phyloP scores from a whole-genome alignment of 768 basidiomycete genomes.

The Serendipita sp. region DNA sequence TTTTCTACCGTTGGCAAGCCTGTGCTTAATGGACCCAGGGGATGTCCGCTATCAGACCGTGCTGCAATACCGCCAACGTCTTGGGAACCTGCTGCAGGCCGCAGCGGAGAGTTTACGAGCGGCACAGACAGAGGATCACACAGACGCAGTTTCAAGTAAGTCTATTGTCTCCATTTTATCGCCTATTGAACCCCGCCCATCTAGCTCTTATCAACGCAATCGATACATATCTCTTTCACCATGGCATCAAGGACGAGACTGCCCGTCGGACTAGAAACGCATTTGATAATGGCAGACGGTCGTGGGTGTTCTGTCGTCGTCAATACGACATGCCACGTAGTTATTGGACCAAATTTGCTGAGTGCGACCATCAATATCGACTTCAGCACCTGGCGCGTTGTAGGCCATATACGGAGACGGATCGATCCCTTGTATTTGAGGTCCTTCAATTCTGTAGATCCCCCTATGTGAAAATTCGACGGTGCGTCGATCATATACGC shows the following conservation, averaged over 20 bases:
- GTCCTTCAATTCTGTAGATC: constrained; percentile 3
- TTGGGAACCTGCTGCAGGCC: constrained; percentile 49
- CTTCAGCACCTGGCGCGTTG: constrained; percentile 41
- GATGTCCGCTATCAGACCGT: constrained; percentile 63
- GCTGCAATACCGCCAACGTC: constrained; percentile 37
- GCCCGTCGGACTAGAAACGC: constrained; percentile 27
- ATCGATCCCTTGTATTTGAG: constrained; percentile 44
- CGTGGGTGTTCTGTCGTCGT: constrained; percentile 1
- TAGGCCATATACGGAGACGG: constrained; percentile 62
- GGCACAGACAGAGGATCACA: constrained; percentile 60
- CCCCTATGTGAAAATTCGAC: background rate
- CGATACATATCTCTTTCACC: constrained; percentile 58
- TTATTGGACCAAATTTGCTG: constrained; percentile 9
- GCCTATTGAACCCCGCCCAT: background rate
- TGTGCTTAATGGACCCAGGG: constrained; percentile 51
- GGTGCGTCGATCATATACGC: background rate
- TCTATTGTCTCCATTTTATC: background rate
- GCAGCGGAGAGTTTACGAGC: constrained; percentile 51
- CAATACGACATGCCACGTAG: constrained; percentile 9
- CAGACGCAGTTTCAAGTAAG: constrained; percentile 47
- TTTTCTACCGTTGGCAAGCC: constrained; percentile 56
- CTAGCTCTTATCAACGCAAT: constrained; percentile 55
- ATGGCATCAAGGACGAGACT: constrained; percentile 29
- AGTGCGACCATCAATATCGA: background rate
- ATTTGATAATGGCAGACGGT: constrained; percentile 25